A percentile compares a stretch with the other conserved stretches of the same genome.
These are phyloP conservation scores for Penicillium roqueforti DNA, from an alignment of 495 filamentous ascomycete species.

Conservation along the genomic window DNA sequence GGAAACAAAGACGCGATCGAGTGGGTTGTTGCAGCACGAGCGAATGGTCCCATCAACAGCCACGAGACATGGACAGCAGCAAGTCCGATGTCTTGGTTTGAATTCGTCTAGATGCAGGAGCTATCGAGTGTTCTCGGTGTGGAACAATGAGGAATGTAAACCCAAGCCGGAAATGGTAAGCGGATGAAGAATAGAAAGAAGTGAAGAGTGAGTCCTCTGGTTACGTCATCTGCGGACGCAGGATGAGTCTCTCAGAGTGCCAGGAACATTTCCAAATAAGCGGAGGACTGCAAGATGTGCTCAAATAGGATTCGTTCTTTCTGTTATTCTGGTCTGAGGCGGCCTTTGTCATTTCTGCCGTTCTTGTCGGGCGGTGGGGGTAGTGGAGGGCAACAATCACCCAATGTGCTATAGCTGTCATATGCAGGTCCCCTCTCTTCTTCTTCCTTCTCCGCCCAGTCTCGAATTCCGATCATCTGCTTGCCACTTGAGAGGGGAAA, in stretches of 20 bases:
- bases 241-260: conserved; percentile 7
- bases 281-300: conserved; percentile 3
- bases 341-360: conserved; percentile 22
- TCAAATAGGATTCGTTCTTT: conserved; percentile 12
- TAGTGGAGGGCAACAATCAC: conserved; percentile 29
- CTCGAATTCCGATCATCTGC: background rate
- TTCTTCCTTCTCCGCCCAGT: background rate
- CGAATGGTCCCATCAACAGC: conserved; percentile 15
- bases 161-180: conserved; percentile 23
- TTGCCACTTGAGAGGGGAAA: background rate
- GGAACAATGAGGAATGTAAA: conserved; percentile 25
- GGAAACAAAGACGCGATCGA: conserved; percentile 28
- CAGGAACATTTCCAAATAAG: conserved; percentile 11
- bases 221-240: conserved; percentile 13
- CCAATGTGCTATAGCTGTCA: conserved; percentile 8
- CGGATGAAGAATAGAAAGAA: conserved; percentile 3
- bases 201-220: background rate
- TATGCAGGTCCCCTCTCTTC: conserved; percentile 1
- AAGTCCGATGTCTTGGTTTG: background rate
- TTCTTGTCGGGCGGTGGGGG: conserved; percentile 18
- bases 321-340: conserved; percentile 20
- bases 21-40: conserved; percentile 14
- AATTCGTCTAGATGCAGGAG: conserved; percentile 6
- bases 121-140: conserved; percentile 9
- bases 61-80: conserved; percentile 9